Conservation (phyloP, 768 basidiomycete species). For the Cantharellus anzutake region DNA sequence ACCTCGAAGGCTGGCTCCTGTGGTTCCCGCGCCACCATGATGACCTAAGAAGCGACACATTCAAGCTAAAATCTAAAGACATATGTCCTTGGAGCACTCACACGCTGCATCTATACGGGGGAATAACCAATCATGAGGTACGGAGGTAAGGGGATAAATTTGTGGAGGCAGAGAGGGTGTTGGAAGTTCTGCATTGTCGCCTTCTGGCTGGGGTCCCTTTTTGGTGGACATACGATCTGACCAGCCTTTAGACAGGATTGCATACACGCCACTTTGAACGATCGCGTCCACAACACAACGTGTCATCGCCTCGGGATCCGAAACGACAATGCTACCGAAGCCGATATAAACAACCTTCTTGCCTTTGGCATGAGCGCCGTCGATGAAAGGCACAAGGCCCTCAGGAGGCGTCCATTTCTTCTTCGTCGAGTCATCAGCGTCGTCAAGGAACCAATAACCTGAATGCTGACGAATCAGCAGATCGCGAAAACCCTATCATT, state of each 20-base stretch:
- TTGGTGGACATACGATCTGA: constrained; percentile 72
- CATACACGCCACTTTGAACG: constrained; percentile 65
- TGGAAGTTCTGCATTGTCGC: constrained; percentile 32
- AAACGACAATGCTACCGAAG: constrained; percentile 92
- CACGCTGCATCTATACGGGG: constrained; percentile 86
- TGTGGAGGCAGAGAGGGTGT: constrained; percentile 57
- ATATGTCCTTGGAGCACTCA: not conserved
- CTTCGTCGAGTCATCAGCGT: constrained; percentile 71
- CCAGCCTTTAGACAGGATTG: constrained; percentile 96
- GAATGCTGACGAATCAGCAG: not conserved
- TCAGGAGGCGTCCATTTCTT: constrained; percentile 72
- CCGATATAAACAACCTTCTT: constrained; percentile 97
- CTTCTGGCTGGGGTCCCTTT: constrained; percentile 18
- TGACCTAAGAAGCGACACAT: constrained; percentile 22
- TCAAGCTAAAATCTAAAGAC: not conserved
- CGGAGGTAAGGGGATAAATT: constrained; percentile 67
- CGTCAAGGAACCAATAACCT: constrained; percentile 97
- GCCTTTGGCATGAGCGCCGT: constrained; percentile 45
- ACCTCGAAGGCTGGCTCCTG: constrained; percentile 88
- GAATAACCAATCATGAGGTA: constrained; percentile 96
- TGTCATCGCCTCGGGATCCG: constrained; percentile 87
- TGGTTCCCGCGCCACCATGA: constrained; percentile 94
- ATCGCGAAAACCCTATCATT: constrained; percentile 1
- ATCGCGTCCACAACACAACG: constrained; percentile 80
- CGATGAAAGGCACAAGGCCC: constrained; percentile 66